phyloP scores from a whole-genome alignment of 768 basidiomycete species.

The Tylopilus sp. region DNA sequence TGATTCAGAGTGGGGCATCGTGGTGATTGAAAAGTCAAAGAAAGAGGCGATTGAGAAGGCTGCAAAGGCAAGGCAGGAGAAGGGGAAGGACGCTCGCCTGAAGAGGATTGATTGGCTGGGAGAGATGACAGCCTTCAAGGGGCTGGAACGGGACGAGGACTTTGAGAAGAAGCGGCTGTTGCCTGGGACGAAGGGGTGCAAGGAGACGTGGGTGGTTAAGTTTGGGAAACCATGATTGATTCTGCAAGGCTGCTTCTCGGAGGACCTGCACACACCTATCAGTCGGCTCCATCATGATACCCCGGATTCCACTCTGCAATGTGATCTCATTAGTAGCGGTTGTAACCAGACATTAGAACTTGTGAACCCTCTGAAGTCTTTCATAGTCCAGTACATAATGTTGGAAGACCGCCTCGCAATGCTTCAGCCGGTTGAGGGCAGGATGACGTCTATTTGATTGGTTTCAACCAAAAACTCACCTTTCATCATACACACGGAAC shows the following conservation, averaged over 20 bases:
- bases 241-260: not conserved
- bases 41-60: conserved; percentile 47
- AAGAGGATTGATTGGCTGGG: conserved; percentile 67
- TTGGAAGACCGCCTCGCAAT: too few relatives aligned
- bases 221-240: conserved; percentile 32
- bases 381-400: too few relatives aligned
- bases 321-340: not conserved
- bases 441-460: too few relatives aligned
- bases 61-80: conserved; percentile 45
- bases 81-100: conserved; percentile 33
- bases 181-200: conserved; percentile 38
- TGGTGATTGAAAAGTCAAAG: conserved; percentile 41
- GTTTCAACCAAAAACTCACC: too few relatives aligned
- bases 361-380: too few relatives aligned
- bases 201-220: conserved; percentile 62
- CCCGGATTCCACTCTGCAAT: conserved; percentile 1
- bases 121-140: conserved; percentile 54
- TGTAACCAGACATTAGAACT: too few relatives aligned
- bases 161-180: conserved; percentile 49
- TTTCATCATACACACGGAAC: too few relatives aligned
- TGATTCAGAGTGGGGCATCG: conserved; percentile 68
- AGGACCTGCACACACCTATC: too few relatives aligned
- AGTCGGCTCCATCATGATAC: not conserved
- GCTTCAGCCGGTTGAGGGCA: too few relatives aligned
- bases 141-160: conserved; percentile 58